phyloP scores from a whole-genome alignment of 352 stramenopile species.

The Phytophthora foliorum region DNA sequence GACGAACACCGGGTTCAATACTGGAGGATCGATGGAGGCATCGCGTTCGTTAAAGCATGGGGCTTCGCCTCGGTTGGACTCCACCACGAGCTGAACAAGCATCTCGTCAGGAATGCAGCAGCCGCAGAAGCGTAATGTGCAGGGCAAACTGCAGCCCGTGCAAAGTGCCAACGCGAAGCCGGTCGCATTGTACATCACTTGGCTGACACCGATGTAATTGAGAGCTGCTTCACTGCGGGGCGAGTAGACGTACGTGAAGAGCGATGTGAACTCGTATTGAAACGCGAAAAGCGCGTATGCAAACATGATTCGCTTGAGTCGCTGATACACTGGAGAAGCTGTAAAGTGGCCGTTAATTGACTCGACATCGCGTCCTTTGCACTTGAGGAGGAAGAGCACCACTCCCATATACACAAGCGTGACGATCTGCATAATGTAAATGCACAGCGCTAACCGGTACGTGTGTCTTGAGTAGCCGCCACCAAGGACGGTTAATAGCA shows the following conservation, averaged over 20 bases:
- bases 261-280: slow-evolving; percentile 59
- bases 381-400: slow-evolving; percentile 49
- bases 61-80: slow-evolving; percentile 36
- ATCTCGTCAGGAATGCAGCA: slow-evolving; percentile 60
- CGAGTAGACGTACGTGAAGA: slow-evolving; percentile 52
- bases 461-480: slow-evolving; percentile 51
- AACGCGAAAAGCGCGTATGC: slow-evolving; percentile 56
- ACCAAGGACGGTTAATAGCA: slow-evolving; percentile 33
- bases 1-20: slow-evolving; percentile 65
- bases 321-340: slow-evolving; percentile 62
- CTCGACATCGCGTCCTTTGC: slow-evolving; percentile 62
- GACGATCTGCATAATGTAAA: slow-evolving; percentile 60
- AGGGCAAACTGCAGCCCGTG: slow-evolving; percentile 66
- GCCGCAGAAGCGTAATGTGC: slow-evolving; percentile 49
- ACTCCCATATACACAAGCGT: slow-evolving; percentile 57
- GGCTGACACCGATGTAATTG: slow-evolving; percentile 50
- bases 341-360: slow-evolving; percentile 62
- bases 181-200: slow-evolving; percentile 52
- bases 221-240: slow-evolving; percentile 33
- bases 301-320: slow-evolving; percentile 69
- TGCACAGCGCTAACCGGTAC: slow-evolving; percentile 46
- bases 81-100: slow-evolving; percentile 51
- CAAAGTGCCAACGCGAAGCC: slow-evolving; percentile 47
- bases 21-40: slow-evolving; percentile 24
- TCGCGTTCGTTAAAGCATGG: slow-evolving; percentile 13